Evolutionary conservation across 352 stramenopile species (phyloP).

Genomic region (Pythium aphanidermatum): DNA sequence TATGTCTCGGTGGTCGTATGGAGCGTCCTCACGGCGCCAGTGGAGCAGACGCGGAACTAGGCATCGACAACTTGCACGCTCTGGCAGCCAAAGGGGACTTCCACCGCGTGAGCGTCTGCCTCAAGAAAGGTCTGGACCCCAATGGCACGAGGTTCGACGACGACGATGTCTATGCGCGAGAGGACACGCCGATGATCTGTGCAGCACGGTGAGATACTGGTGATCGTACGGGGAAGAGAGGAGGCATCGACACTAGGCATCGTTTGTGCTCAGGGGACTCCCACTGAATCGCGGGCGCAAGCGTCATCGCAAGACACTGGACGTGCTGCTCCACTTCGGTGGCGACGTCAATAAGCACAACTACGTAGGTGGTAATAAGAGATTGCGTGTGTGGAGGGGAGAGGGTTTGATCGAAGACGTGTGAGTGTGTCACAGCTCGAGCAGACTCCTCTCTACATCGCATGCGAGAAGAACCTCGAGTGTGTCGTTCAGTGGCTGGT

Average conservation of each 20-base stretch:
- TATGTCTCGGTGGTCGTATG: too few species aligned
- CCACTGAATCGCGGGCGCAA: constrained; percentile 20
- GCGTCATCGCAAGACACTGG: constrained; percentile 48
- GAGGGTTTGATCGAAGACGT: not conserved
- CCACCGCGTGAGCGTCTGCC: constrained; percentile 31
- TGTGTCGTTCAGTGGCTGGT: constrained; percentile 40
- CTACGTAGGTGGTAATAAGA: constrained; percentile 15
- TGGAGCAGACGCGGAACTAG: constrained; percentile 40
- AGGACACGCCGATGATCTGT: constrained; percentile 57
- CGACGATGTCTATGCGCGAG: constrained; percentile 39
- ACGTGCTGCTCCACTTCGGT: constrained; percentile 44
- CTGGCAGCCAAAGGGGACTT: constrained; percentile 38
- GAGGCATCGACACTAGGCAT: too few species aligned
- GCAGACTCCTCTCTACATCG: constrained; percentile 50
- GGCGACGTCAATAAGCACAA: constrained; percentile 52
- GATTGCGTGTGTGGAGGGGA: not conserved
- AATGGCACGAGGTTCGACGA: constrained; percentile 34
- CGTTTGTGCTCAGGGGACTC: not conserved
- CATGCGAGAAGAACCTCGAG: constrained; percentile 43
- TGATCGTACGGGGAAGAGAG: too few species aligned
- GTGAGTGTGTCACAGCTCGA: constrained; percentile 27
- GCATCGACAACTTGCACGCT: constrained; percentile 39
- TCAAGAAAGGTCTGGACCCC: constrained; percentile 58
- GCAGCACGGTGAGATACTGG: constrained; percentile 40
- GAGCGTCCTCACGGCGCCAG: not conserved